These are phyloP conservation scores for Zostera marina DNA, from an alignment of 116 monocot genomes.

Conservation along the genomic window DNA sequence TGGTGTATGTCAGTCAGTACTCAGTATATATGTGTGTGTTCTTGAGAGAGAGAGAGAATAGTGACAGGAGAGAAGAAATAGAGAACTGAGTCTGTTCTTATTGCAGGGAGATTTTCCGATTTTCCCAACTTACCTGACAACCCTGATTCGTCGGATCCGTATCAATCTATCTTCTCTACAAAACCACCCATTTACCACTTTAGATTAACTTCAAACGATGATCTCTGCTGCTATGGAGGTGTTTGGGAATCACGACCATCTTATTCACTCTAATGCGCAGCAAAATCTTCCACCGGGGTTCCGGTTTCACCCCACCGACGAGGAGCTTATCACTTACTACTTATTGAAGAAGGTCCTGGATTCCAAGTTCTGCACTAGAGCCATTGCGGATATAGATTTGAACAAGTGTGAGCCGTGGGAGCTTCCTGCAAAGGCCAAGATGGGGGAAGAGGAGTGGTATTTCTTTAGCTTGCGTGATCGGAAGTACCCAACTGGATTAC, in stretches of 20 bases:
- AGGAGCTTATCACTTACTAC: slow-evolving; percentile 87
- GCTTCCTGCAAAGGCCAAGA: slow-evolving; percentile 61
- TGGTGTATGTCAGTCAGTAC: too few species aligned
- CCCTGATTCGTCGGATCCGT: slow-evolving; percentile 5
- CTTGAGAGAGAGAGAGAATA: too few species aligned
- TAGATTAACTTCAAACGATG: neutral
- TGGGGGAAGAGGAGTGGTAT: slow-evolving; percentile 97
- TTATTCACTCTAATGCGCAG: neutral
- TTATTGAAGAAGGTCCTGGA: slow-evolving; percentile 70
- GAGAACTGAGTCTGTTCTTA: neutral
- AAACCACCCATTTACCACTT: neutral
- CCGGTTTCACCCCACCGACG: slow-evolving; percentile 89
- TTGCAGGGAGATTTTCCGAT: slow-evolving; percentile 12
- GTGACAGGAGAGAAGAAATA: slow-evolving; percentile 6
- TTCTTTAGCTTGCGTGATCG: slow-evolving; percentile 80
- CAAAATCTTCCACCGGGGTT: slow-evolving; percentile 65
- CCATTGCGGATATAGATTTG: slow-evolving; percentile 78
- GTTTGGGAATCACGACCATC: slow-evolving; percentile 22
- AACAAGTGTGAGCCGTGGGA: slow-evolving; percentile 95
- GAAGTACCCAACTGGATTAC: slow-evolving; percentile 83
- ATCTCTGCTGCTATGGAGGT: neutral
- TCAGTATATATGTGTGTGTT: too few species aligned
- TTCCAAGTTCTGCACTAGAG: slow-evolving; percentile 32
- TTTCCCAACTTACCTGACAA: slow-evolving; percentile 10
- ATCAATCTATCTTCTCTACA: neutral